Base-by-base conservation (phyloP, 179 eudicot genomes). In the Spinacia oleracea region DNA sequence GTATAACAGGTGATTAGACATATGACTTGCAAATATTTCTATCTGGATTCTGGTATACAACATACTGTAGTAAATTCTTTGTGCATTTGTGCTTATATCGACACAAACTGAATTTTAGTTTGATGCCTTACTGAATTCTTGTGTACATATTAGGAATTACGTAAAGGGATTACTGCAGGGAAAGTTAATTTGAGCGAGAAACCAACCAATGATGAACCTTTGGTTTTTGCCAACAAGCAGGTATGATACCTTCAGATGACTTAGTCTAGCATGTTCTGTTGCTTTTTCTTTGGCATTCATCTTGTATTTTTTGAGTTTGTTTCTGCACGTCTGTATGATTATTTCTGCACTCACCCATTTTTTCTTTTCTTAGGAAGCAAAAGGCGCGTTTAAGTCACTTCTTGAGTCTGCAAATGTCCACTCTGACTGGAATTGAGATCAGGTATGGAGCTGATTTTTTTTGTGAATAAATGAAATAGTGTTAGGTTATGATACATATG, bases 401-500 rank as follows among this genome's bases (percentile, higher is more conserved):
- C 81, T 96, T 74, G 99, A 96, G 87, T 88, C 92, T 65, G 89
- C 90, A 71, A 94, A 93, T 88, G 99, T 96, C 64, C 96, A 90
- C 76, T 89, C 98, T 80, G 97, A 90, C 83, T 96, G 99, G 99
- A 89, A 78, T 34, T 96, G 99, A 98, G 99, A 96, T 85, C 99
- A 96, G 98, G 99, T 94, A 84, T 35, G 64, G 18, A n/a, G 10
- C 48, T 38, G 16, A 11, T 27, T 25, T 27, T 65, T 20, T 78
- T 69, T 74, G n/a, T 81, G 40, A 60, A 14, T 21, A 9, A n/a
- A 71, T 48, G 58, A 46, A 29, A n/a, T 46, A 16, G 34, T n/a
- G n/a, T n/a, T n/a, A n/a, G n/a, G n/a, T n/a, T n/a, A n/a, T n/a
- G n/a, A n/a, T n/a, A n/a, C n/a, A n/a, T n/a, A n/a, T n/a, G n/a